Evolutionary conservation across 2,329 filamentous ascomycete species (phyloP).

Genomic region (Diaporthe capsici): DNA sequence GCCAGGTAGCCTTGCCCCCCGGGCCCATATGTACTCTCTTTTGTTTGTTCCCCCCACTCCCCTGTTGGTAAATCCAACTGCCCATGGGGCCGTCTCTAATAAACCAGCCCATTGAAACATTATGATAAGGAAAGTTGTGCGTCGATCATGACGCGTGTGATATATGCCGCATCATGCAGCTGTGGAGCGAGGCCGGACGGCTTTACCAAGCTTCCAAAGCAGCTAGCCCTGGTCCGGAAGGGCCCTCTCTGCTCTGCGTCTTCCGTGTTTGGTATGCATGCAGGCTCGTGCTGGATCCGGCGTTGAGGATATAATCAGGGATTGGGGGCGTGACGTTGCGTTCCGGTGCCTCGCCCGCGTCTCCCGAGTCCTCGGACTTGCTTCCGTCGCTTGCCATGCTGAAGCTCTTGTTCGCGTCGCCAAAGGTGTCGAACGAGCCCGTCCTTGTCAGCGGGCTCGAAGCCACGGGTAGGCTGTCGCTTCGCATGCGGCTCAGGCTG

Average conservation of each 20-base stretch:
- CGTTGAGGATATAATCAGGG: constrained; percentile 72
- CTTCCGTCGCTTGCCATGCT: constrained; percentile 43
- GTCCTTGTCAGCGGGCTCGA: constrained; percentile 65
- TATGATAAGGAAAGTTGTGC: constrained; percentile 16
- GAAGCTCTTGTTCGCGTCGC: constrained; percentile 32
- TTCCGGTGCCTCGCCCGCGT: constrained; percentile 50
- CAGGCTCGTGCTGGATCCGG: constrained; percentile 65
- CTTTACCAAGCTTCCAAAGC: constrained; percentile 35
- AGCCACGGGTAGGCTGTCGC: constrained; percentile 65
- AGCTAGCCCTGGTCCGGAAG: constrained; percentile 43
- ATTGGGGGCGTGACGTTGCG: constrained; percentile 71
- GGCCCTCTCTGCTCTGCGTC: constrained; percentile 47
- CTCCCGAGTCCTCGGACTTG: constrained; percentile 48
- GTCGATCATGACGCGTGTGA: constrained; percentile 9
- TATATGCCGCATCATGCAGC: constrained; percentile 2
- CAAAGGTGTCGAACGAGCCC: constrained; percentile 65
- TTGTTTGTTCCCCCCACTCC: neutral
- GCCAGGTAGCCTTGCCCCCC: neutral
- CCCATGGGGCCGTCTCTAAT: neutral
- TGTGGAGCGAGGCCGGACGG: too few relatives aligned
- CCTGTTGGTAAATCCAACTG: neutral
- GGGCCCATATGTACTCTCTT: constrained; percentile 7
- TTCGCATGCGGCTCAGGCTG: constrained; percentile 67
- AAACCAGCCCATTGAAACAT: constrained; percentile 26
- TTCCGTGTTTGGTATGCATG: constrained; percentile 60